Evolutionary conservation across 805 yeast genomes (phyloP), one percentile per base, ranked within the genome.

Genomic region (Torulaspora microellipsoides): DNA sequence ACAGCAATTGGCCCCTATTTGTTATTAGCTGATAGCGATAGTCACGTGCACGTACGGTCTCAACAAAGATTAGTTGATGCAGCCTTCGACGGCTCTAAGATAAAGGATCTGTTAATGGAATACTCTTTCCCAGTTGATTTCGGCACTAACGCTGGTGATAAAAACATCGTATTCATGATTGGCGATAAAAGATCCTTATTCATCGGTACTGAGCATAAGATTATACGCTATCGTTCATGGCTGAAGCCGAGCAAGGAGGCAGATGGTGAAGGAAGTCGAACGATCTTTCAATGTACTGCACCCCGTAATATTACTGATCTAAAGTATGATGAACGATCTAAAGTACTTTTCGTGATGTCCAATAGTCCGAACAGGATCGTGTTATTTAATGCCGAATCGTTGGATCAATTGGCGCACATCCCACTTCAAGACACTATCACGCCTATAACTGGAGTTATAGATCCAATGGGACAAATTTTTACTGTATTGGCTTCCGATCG

Each of bases 221-320:
- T 60, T 14, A 36, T 54, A 13, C 46, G 45, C 17, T 45, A 47
- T 20, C 32, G 40, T 10, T 34, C 50, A 17, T 59, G 63, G 60
- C 29, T 49, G 28, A 48, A 47, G 11, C 27, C 33, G 15, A 38
- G 33, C 20, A 40, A 36, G 14, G 31, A 20, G 8, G 13, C 20
- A n/a, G 39, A 27, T 20, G 30, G 27, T 15, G 32, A 23, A 12
- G 14, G 23, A 15, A 36, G 32, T 14, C 23, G n/a, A 12, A 34
- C 34, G 5, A 34, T 58, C 1, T 54, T 43, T 25, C 31, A 48
- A n/a, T 51, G 54, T 17, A 31, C 43, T 15, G 44, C 49, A 7
- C 56, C 59, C 3, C 41, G 55, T n/a, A 47, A 55, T 2, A 52
- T 62, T 12, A 62, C 64, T 4, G 67, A 63, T 47, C 42, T 59